Base-by-base conservation (phyloP, 108 stramenopile species). In the Fistulifera solaris region DNA sequence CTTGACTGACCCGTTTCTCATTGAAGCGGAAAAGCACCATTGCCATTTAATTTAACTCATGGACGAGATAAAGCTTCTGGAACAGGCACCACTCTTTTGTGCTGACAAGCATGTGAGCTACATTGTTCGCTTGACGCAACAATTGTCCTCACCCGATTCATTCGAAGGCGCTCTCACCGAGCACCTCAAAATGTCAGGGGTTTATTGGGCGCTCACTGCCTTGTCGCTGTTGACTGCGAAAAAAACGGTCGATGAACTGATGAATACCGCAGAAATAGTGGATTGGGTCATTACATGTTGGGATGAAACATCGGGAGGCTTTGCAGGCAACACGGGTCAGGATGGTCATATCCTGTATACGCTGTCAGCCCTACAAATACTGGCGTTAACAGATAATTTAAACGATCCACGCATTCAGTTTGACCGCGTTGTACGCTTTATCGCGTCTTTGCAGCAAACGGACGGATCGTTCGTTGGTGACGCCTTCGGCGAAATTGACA, bases 381-480 rank as follows among this genome's bases (percentile, higher is more conserved):
- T 99, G 41, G 95, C 93, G 22, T 77, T 98, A 43, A 76, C 75
- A 23, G 75, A 84, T 40, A 39, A 42, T n/a, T 51, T 84, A 19
- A 48, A 75, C 35, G 76, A 77, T 55, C 52, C 65, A 17, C 69
- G 82, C 21, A 63, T 86, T 12, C 43, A 64, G 13, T 27, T 51
- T 0, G 83, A 83, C 15, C 66, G 73, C 1, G 58, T 89, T 31
- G 66, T 69, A 0, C 51, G 59, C 5, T 99, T 92, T 76, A 73
- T 99, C 11, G 51, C 63, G 7, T 59, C 74, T 2, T 69, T 98
- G 41, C 99, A 99, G 77, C 94, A 93, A 63, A 7, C 58, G n/a
- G 96, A 99, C 64, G 98, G 98, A n/a, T 87, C 84, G 52, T 99
- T 98, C 68, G 76, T 74, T 4, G 99, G 97, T 13, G 99, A 99